Conservation (phyloP, 169 alveolate species). For the Eimeria praecox region DNA sequence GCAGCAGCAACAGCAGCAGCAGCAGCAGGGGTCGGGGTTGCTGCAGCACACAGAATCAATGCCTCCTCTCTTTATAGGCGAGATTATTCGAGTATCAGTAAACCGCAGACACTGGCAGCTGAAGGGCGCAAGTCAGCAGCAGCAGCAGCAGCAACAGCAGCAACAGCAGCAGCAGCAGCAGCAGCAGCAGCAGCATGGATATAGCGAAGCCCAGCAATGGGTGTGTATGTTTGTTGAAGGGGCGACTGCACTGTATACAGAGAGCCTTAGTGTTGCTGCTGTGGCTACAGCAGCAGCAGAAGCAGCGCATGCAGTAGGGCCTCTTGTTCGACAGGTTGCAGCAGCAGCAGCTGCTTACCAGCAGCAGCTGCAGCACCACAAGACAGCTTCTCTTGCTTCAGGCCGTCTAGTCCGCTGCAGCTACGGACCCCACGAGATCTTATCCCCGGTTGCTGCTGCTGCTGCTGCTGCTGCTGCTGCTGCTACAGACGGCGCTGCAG, state of each 20-base stretch:
- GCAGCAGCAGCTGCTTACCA: constrained; percentile 33
- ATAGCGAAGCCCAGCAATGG: constrained; percentile 61
- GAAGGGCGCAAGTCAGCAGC: not conserved
- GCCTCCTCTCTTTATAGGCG: constrained; percentile 44
- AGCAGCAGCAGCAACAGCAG: constrained; percentile 39
- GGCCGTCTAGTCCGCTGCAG: constrained; percentile 59
- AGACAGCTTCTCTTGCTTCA: constrained; percentile 44
- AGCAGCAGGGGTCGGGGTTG: not conserved
- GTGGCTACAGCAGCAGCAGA: constrained; percentile 57
- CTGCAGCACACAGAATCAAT: not conserved
- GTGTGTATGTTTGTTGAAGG: constrained; percentile 43
- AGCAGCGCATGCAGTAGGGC: constrained; percentile 59
- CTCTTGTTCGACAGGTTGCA: constrained; percentile 39
- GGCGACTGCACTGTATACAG: constrained; percentile 30
- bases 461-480: constrained; percentile 75
- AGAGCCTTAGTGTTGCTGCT: not conserved
- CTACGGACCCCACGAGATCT: not conserved
- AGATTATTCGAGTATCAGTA: constrained; percentile 19
- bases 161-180: constrained; percentile 27
- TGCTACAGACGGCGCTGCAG: constrained; percentile 22
- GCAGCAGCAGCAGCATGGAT: not conserved
- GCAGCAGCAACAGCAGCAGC: not conserved
- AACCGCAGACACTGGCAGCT: constrained; percentile 47
- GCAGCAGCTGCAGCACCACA: constrained; percentile 59
- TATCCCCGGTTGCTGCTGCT: constrained; percentile 57